Percentiles rank a stretch among this genome's conserved stretches.
phyloP scores from a whole-genome alignment of 1,284 basidiomycete genomes.

The Heterobasidion occidentale region DNA sequence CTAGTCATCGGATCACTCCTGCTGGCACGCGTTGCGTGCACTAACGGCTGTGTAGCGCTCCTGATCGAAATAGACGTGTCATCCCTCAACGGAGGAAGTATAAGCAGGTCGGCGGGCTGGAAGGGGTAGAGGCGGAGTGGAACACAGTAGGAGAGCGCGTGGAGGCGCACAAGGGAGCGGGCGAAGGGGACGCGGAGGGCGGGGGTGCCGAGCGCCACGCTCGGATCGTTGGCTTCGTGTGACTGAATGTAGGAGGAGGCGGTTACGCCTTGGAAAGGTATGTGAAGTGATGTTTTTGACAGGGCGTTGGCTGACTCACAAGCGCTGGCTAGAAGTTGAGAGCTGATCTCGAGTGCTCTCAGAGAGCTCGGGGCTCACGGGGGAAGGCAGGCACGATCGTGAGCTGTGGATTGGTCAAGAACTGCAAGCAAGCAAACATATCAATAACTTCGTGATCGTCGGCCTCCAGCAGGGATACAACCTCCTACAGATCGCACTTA shows the following conservation, averaged over 20 bases:
- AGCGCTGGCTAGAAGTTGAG: constrained; percentile 31
- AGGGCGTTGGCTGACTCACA: constrained; percentile 15
- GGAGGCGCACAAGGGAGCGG: constrained; percentile 14
- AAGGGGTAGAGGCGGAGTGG: constrained; percentile 3
- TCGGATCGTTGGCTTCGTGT: constrained; percentile 39
- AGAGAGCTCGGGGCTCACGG: constrained; percentile 26
- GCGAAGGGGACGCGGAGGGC: constrained; percentile 35
- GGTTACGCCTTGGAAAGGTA: constrained; percentile 22
- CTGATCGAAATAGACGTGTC: constrained; percentile 30
- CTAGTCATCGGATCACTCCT: constrained; percentile 44
- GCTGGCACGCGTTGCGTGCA: constrained; percentile 32
- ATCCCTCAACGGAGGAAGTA: constrained; percentile 30
- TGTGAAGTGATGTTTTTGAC: not conserved
- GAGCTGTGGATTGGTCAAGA: not conserved
- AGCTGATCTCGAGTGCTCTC: constrained; percentile 30
- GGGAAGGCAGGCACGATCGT: constrained; percentile 10
- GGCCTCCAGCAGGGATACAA: constrained; percentile 35
- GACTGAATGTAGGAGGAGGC: constrained; percentile 22
- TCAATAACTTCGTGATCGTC: constrained; percentile 46
- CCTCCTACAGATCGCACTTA: constrained; percentile 44
- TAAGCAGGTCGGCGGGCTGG: constrained; percentile 11
- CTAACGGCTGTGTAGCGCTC: constrained; percentile 38
- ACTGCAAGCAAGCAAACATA: constrained; percentile 25
- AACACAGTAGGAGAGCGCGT: constrained; percentile 15
- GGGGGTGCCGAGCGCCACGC: constrained; percentile 18